Evolutionary conservation across 2,329 filamentous ascomycete species (phyloP).

Genomic region (Ophiocordyceps unilateralis): DNA sequence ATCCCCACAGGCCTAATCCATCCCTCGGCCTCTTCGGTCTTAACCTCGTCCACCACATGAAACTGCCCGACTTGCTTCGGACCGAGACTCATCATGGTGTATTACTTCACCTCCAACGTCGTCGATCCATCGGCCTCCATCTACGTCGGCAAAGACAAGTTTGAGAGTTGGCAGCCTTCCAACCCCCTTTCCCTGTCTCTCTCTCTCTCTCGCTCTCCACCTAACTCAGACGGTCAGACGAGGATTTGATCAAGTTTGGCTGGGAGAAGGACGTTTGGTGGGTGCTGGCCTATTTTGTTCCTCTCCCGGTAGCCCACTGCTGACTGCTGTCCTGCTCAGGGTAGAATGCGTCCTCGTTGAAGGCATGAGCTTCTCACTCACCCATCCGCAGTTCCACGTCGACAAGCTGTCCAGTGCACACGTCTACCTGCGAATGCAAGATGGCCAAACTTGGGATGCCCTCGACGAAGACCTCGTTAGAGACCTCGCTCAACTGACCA

Average conservation of each 20-base stretch:
- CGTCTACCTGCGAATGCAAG: constrained; percentile 74
- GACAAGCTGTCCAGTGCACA: constrained; percentile 96
- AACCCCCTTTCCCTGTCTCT: constrained; percentile 3
- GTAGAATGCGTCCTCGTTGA: constrained; percentile 5
- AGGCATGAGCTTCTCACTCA: background rate
- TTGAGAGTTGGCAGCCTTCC: constrained; percentile 58
- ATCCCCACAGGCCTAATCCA: too few relatives aligned
- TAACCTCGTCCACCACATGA: background rate
- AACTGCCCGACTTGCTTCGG: background rate
- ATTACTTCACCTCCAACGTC: constrained; percentile 80
- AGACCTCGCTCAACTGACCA: constrained; percentile 93
- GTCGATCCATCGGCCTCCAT: constrained; percentile 72
- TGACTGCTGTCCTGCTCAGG: constrained; percentile 9
- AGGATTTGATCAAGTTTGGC: constrained; percentile 87
- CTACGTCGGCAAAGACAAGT: constrained; percentile 98
- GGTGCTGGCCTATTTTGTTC: constrained; percentile 7
- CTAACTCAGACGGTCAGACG: constrained; percentile 40
- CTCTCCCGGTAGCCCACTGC: background rate
- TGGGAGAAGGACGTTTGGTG: constrained; percentile 94
- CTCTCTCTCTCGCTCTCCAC: background rate
- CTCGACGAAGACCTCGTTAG: constrained; percentile 59
- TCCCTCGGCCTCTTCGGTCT: too few relatives aligned
- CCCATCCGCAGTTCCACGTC: constrained; percentile 64
- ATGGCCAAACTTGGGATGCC: constrained; percentile 67
- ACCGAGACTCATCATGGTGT: constrained; percentile 58